Evolutionary conservation across 140 eudicot genomes (phyloP).

Genomic region (Cichorium intybus): DNA sequence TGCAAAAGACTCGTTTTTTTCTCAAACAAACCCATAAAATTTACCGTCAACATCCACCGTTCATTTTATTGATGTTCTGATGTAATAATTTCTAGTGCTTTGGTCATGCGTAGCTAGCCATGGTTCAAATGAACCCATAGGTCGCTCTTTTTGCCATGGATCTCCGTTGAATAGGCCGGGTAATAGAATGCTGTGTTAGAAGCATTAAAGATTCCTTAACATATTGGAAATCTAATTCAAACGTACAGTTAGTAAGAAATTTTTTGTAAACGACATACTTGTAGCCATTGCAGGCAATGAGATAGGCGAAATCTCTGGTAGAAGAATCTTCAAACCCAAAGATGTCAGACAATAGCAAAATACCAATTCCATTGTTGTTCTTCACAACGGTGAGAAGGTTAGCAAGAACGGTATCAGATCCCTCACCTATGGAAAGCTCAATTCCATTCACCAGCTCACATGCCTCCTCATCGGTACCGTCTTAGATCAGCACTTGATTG

Average conservation of each 20-base stretch:
- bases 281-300: slow-evolving; percentile 95
- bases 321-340: slow-evolving; percentile 71
- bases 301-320: slow-evolving; percentile 81
- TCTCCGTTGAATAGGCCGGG: slow-evolving; percentile 82
- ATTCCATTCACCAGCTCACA: slow-evolving; percentile 83
- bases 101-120: slow-evolving; percentile 54
- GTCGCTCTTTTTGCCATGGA: slow-evolving; percentile 67
- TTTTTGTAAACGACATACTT: slow-evolving; percentile 56
- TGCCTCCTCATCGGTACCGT: slow-evolving; percentile 57
- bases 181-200: slow-evolving; percentile 56
- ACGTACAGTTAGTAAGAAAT: neutral
- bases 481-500: slow-evolving; percentile 49
- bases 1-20: too few species aligned
- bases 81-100: slow-evolving; percentile 39
- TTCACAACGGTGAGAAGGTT: slow-evolving; percentile 71
- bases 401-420: slow-evolving; percentile 50
- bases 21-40: too few species aligned
- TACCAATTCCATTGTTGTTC: slow-evolving; percentile 83
- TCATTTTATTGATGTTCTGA: slow-evolving; percentile 64
- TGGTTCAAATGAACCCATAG: slow-evolving; percentile 41
- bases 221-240: neutral
- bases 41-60: slow-evolving; percentile 70
- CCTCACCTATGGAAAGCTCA: slow-evolving; percentile 80
- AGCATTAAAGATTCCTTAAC: neutral
- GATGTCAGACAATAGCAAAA: slow-evolving; percentile 78